phyloP scores from a whole-genome alignment of 805 yeast genomes.

The Teunomyces barrocoloradensis region DNA sequence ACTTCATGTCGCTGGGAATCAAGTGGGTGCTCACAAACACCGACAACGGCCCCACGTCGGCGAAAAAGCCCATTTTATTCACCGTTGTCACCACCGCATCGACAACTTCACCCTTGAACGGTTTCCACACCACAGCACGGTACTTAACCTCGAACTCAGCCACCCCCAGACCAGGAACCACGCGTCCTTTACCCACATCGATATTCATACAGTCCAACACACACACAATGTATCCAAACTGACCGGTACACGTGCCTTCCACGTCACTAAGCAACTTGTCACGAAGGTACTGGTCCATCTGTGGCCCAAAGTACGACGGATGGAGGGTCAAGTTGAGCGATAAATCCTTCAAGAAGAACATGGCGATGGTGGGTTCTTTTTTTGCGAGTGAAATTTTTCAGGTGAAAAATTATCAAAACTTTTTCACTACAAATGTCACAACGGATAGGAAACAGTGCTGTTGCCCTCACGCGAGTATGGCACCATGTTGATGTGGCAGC shows the following conservation, averaged over 20 bases:
- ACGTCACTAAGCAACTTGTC: conserved; percentile 91
- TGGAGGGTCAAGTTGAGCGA: conserved; percentile 90
- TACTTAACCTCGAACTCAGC: conserved; percentile 97
- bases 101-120: conserved; percentile 98
- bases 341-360: conserved; percentile 70
- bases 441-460: conserved; percentile 54
- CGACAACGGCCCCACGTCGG: conserved; percentile 95
- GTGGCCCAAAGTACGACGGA: conserved; percentile 97
- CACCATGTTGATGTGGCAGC: conserved; percentile 90
- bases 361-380: conserved; percentile 8
- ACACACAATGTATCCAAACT: conserved; percentile 95
- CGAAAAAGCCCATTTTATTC: conserved; percentile 93
- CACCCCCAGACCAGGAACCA: conserved; percentile 86
- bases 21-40: conserved; percentile 94
- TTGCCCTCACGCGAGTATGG: conserved; percentile 86
- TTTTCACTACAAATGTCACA: conserved; percentile 37
- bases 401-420: conserved; percentile 1
- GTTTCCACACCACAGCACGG: conserved; percentile 96
- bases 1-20: conserved; percentile 90
- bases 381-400: background rate
- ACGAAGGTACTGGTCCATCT: conserved; percentile 90
- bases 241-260: conserved; percentile 98
- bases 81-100: conserved; percentile 95
- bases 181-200: conserved; percentile 92
- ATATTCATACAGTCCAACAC: conserved; percentile 92